phyloP scores from a whole-genome alignment of 148 eudicot genomes.

The Rhododendron henanense region DNA sequence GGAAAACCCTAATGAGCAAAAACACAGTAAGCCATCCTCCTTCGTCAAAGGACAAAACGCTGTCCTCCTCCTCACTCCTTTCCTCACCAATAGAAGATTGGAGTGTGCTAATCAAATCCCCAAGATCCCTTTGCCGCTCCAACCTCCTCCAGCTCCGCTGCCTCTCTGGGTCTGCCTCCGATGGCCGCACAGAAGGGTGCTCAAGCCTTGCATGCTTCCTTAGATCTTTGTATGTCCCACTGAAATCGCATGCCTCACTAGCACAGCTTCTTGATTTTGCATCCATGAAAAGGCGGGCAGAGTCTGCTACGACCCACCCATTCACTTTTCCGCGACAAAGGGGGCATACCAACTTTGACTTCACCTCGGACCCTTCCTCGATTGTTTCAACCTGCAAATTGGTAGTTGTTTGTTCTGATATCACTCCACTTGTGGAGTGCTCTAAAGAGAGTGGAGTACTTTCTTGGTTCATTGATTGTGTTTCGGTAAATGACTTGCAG shows the following conservation, averaged over 20 bases:
- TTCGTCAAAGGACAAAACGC: conserved; percentile 45
- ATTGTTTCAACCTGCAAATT: conserved; percentile 36
- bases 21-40: conserved; percentile 73
- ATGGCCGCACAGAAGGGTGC: conserved; percentile 78
- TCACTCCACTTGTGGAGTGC: background rate
- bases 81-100: conserved; percentile 72
- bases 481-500: conserved; percentile 28
- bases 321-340: conserved; percentile 73
- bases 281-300: conserved; percentile 84
- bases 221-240: conserved; percentile 68
- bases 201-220: conserved; percentile 80
- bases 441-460: conserved; percentile 3
- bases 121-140: conserved; percentile 85
- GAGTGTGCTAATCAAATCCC: conserved; percentile 77
- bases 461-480: conserved; percentile 18
- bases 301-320: conserved; percentile 74
- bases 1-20: conserved; percentile 60
- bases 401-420: conserved; percentile 26
- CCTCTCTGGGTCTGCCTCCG: conserved; percentile 82
- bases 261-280: conserved; percentile 80
- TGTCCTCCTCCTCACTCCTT: conserved; percentile 33
- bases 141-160: conserved; percentile 79
- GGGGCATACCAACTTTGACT: conserved; percentile 67
- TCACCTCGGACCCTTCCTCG: conserved; percentile 30
- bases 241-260: conserved; percentile 72